A percentile compares a stretch with the other conserved stretches of the same genome.
Conservation (phyloP, 805 yeast species). For the Metschnikowia gelsemii region DNA sequence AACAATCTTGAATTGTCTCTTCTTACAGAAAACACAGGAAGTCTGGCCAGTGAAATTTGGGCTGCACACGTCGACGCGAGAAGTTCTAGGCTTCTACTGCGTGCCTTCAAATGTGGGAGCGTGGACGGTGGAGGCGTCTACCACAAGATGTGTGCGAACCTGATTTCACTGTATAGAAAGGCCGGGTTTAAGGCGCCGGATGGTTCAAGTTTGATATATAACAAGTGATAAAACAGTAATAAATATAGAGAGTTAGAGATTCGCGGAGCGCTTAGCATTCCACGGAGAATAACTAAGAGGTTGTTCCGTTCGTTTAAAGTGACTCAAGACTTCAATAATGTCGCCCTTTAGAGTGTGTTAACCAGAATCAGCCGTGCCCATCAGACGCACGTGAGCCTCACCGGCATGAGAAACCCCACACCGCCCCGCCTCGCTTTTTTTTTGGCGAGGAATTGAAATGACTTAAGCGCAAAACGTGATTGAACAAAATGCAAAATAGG, state of each 20-base stretch:
- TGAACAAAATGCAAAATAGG: no score
- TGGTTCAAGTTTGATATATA: no score
- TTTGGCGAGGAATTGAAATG: not conserved
- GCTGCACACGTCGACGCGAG: slow-evolving; percentile 14
- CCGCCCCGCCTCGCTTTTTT: not conserved
- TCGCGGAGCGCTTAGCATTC: no score
- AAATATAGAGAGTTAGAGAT: no score
- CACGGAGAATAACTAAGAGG: no score
- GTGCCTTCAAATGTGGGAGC: not conserved
- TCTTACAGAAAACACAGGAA: not conserved
- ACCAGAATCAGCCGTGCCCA: not conserved
- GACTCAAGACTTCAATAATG: not conserved
- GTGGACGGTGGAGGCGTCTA: no score
- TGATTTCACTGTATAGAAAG: no score
- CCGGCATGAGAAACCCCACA: not conserved
- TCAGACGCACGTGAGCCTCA: not conserved
- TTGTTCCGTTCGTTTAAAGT: no score
- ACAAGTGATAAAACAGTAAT: no score
- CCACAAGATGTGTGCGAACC: no score
- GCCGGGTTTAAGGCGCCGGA: not conserved
- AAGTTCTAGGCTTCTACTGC: slow-evolving; percentile 1
- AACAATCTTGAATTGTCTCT: not conserved
- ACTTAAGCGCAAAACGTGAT: no score
- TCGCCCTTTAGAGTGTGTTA: not conserved
- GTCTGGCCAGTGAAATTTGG: slow-evolving; percentile 5